Conservation (phyloP, 805 yeast species). For the Clavispora carvajalis region DNA sequence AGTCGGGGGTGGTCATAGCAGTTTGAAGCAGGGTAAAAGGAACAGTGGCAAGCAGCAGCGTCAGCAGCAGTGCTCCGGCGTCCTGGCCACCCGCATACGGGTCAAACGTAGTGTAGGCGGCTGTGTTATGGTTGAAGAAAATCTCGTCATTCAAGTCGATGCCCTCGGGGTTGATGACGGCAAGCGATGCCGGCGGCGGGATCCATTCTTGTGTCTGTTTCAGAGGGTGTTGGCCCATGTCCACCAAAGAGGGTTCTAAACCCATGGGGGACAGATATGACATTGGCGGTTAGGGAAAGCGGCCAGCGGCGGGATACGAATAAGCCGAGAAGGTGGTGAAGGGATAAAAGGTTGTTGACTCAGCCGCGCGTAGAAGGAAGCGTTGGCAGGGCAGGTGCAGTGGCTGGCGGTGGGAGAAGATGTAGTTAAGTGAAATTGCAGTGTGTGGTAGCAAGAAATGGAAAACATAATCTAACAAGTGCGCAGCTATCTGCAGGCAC, state of each 20-base stretch:
- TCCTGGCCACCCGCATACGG: constrained; percentile 1
- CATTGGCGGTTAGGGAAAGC: constrained; percentile 2
- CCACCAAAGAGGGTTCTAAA: constrained; percentile 5
- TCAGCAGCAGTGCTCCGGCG: constrained; percentile 8
- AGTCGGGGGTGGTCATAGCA: constrained; percentile 6
- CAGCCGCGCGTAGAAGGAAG: too few relatives aligned
- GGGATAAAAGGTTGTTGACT: neutral
- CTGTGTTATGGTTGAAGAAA: constrained; percentile 13
- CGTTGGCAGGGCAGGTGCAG: neutral
- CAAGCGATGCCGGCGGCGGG: constrained; percentile 16
- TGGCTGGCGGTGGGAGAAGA: neutral
- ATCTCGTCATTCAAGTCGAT: constrained; percentile 23
- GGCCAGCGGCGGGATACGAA: neutral
- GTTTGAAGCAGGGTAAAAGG: constrained; percentile 2
- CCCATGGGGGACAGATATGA: constrained; percentile 5
- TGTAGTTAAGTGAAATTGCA: neutral
- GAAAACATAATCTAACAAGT: neutral
- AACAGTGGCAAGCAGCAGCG: constrained; percentile 7
- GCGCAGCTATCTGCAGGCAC: neutral
- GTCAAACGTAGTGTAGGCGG: constrained; percentile 2
- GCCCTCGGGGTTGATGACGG: constrained; percentile 13
- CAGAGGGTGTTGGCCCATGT: neutral
- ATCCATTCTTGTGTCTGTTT: constrained; percentile 5
- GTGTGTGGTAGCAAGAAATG: neutral
- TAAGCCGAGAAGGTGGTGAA: neutral